Base-by-base conservation (phyloP, 2,329 filamentous ascomycete genomes). In the Thelonectria blattea region DNA sequence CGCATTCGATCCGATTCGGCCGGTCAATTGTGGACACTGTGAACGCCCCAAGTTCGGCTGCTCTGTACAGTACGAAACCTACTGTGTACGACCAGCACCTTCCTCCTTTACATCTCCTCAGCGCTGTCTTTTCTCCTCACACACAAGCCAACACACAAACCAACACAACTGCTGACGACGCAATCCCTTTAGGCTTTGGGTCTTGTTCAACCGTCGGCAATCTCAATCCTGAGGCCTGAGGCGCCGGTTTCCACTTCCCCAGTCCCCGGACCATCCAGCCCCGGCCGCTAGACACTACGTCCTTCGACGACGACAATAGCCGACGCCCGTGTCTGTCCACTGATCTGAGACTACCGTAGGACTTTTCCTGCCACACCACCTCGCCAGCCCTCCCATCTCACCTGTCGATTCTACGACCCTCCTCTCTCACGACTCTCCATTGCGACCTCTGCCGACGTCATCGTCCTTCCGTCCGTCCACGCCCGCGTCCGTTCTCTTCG, bases 231-330 rank as follows among this genome's bases (percentile, higher is more conserved):
- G 32, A n/a, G n/a, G n/a, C n/a, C n/a, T n/a, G 9, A 34, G 27
- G 50, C 56, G 50, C 56, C 56, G 45, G 45, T 60, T 55, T 53
- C 15, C 42, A 32, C 57, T 55, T 55, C 52, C 52, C 52, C 57
- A 51, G 47, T 50, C 56, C 56, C 52, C 57, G 42, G 56, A 46
- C 46, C n/a, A n/a, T n/a, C 47, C 34, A 45, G 45, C 34, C 52
- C 52, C 34, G 22, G 20, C 34, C 52, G 27, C 52, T 42, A 32
- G 42, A n/a, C 43, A 7, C 27, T 10, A 30, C 5, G 27, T 24
- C 22, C 27, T 30, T 20, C 30, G 18, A 48, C 14, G 24, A 22
- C 27, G 42, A 56, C 49, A 43, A 37, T 52, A 56, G 43, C 58
- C 58, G 58, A 60, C 49, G 42, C 24, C 52, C 47, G 41, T 39